Evolutionary conservation across 495 filamentous ascomycete genomes (phyloP), one percentile per base, ranked within the genome.

Genomic region (Neurospora sp.): DNA sequence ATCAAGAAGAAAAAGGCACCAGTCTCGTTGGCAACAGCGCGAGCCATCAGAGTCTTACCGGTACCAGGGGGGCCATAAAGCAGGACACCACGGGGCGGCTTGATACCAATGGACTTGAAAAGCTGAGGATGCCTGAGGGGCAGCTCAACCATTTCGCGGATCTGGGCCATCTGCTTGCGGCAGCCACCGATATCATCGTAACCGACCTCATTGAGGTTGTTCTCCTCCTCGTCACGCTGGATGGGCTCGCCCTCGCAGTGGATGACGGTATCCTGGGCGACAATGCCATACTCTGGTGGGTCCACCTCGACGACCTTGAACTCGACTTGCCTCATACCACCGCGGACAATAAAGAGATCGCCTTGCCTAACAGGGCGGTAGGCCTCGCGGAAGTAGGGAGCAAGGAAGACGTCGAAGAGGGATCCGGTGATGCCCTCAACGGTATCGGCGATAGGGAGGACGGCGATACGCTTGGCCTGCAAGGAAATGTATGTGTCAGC

Each of bases 61-160:
- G 95, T 99, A 92, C 95, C 95, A 2, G 95, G 95, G 78, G 95
- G 95, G 70, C 95, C 95, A 85, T 93, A 99, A 85, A 99, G 93
- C 76, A 99, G 90, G 77, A 99, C 97, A 91, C 95, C 95, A 78
- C 96, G 95, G 54, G 96, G 96, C 44, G 96, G 96, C 89, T 99
- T 99, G 86, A 99, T 98, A 91, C 96, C 96, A 78, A 99, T 98
- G 54, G 95, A 98, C 88, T 98, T 98, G 93, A 99, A 99, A 31
- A 99, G 92, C 81, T 98, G 96, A 72, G 96, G 96, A 83, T 99
- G 96, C 76, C 96, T 90, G 16, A 99, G 88, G 71, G 96, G 96
- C 78, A 99, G 87, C 88, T 99, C 96, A 74, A 99, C 96, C 88
- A 99, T 88, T 84, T 99, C 96, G 81, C 96, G 93, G 76, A 98